phyloP scores from a whole-genome alignment of 257 asterid genomes.

The Avicennia marina region DNA sequence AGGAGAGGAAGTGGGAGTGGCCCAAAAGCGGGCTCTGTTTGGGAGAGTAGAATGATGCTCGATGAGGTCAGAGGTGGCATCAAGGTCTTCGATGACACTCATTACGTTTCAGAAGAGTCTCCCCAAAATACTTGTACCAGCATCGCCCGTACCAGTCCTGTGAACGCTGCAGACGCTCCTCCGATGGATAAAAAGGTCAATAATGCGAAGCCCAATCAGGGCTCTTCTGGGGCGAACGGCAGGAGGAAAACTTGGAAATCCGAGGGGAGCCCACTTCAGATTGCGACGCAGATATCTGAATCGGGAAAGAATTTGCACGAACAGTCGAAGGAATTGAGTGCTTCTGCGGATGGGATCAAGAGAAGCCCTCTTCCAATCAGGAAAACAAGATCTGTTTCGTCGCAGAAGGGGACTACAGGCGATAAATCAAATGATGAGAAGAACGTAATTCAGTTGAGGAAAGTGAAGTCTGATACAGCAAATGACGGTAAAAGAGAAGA shows the following conservation, averaged over 20 bases:
- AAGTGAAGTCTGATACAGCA: background rate
- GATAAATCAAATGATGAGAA: background rate
- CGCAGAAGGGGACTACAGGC: too few species aligned
- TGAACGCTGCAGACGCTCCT: too few species aligned
- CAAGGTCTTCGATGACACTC: background rate
- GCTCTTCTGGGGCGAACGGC: background rate
- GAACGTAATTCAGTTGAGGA: background rate
- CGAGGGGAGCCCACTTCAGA: slow-evolving; percentile 46
- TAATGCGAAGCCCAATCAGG: background rate
- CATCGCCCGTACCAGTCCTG: too few species aligned
- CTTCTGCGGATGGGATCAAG: background rate
- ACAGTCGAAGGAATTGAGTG: background rate
- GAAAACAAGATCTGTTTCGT: background rate
- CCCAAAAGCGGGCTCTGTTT: background rate
- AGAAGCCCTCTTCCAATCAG: background rate
- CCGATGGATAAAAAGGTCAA: too few species aligned
- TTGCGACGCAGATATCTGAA: slow-evolving; percentile 58
- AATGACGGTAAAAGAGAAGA: background rate
- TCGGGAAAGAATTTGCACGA: slow-evolving; percentile 24
- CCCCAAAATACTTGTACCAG: background rate
- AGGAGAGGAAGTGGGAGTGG: background rate
- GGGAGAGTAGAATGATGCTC: background rate
- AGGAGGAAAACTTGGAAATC: slow-evolving; percentile 11
- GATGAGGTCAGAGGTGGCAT: background rate
- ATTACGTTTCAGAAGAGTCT: background rate